These are phyloP conservation scores for Penicillium bialowiezense DNA, from an alignment of 495 filamentous ascomycete genomes.

Conservation along the genomic window DNA sequence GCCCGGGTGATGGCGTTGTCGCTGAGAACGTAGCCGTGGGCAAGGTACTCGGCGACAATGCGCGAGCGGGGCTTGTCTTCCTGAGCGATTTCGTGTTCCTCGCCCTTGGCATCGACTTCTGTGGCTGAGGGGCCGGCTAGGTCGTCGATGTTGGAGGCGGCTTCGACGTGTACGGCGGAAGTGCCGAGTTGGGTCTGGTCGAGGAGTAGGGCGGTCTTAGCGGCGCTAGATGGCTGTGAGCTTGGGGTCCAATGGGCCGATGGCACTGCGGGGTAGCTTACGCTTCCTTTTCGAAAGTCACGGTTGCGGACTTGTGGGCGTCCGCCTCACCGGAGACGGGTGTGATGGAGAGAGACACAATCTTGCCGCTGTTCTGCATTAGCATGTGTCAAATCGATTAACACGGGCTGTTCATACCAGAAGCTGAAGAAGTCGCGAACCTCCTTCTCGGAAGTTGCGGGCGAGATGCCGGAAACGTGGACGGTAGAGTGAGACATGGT, in stretches of 20 bases:
- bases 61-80: conserved; percentile 93
- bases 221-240: conserved; percentile 50
- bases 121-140: conserved; percentile 53
- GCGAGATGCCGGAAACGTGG: conserved; percentile 75
- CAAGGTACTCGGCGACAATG: conserved; percentile 93
- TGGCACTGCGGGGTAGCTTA: conserved; percentile 39
- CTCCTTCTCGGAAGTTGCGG: conserved; percentile 79
- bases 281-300: conserved; percentile 95
- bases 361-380: conserved; percentile 74
- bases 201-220: conserved; percentile 92
- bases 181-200: conserved; percentile 90
- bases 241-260: neutral
- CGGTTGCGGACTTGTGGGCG: conserved; percentile 72
- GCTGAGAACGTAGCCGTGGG: conserved; percentile 85
- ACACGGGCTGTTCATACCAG: conserved; percentile 58
- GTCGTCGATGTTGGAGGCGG: conserved; percentile 61
- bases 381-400: conserved; percentile 14
- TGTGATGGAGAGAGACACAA: conserved; percentile 74
- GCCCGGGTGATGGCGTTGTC: conserved; percentile 82
- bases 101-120: conserved; percentile 51
- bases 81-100: conserved; percentile 69
- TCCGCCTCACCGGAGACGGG: conserved; percentile 55
- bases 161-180: conserved; percentile 73
- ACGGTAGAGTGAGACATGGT: conserved; percentile 51
- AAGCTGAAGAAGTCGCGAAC: conserved; percentile 97